Base-by-base conservation (phyloP, 768 basidiomycete genomes). In the Leccinum pellstonianum region DNA sequence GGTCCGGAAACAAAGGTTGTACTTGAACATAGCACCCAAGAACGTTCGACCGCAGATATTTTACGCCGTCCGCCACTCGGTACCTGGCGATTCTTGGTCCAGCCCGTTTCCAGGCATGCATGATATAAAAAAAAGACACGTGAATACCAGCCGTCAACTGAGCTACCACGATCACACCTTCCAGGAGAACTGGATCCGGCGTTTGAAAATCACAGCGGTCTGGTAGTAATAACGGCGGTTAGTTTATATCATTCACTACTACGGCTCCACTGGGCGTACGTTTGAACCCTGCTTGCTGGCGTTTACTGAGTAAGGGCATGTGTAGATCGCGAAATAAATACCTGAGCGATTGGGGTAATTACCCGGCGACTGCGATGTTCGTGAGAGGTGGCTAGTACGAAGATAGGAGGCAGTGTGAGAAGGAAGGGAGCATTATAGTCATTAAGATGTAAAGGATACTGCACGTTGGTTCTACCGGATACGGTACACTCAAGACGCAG, bases 141-240 rank as follows among this genome's bases (percentile, higher is more conserved):
- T 58, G 68, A 66, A 62, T 53, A 52, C 62, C 67, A 61, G 65
- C 65, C 56, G 64, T 69, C 66, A 54, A 54, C 41, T 50, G 63
- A 46, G 57, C 59, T 61, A 60, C 5, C n/a, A 12, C 63, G 57
- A 62, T 66, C 72, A 54, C 58, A 73, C 73, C 69, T 71, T 29
- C 29, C 0, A 29, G 61, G 17, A 68, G 62, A 27, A 75, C 70
- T 61, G 77, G 70, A 62, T 77, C 73, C 41, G 70, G 65, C 21
- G 75, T 73, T 61, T 76, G 73, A 54, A 78, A 71, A 66, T 79
- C 77, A 69, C 73, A 75, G 63, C 69, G 73, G 56, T 68, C 70
- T 75, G 50, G 55, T 55, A 52, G 59, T 61, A 66, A 71, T 69
- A 60, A 60, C 29, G 47, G 64, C 54, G 56, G 58, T 63, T 60